Percentiles rank a stretch among this genome's conserved stretches.
phyloP scores from a whole-genome alignment of 768 basidiomycete species.

The Amanita muscaria region DNA sequence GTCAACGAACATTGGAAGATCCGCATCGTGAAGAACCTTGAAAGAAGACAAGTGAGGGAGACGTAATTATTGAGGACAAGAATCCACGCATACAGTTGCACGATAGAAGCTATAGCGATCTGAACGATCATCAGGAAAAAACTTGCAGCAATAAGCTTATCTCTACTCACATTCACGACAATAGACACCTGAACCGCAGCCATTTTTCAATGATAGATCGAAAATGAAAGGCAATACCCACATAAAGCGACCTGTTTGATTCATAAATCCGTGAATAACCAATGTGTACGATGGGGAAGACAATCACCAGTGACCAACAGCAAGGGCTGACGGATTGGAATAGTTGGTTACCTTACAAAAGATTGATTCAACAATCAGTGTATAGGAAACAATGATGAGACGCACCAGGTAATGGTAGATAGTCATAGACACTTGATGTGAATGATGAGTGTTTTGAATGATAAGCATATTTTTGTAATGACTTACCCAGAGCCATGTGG shows the following conservation, averaged over 20 bases:
- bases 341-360: conserved; percentile 27
- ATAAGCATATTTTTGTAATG: neutral
- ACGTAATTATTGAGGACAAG: neutral
- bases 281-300: neutral
- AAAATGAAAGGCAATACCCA: conserved; percentile 12
- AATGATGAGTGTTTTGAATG: neutral
- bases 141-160: conserved; percentile 7
- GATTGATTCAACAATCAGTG: neutral
- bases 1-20: conserved; percentile 23
- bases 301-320: conserved; percentile 27
- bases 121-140: neutral
- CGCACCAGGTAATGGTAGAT: conserved; percentile 32
- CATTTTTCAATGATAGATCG: no score
- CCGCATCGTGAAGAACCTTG: conserved; percentile 25
- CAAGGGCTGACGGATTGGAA: conserved; percentile 25
- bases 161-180: conserved; percentile 17
- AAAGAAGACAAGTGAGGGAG: neutral
- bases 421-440: conserved; percentile 18
- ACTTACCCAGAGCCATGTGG: conserved; percentile 23
- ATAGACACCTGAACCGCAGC: conserved; percentile 18
- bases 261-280: neutral
- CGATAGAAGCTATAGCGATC: conserved; percentile 19
- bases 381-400: neutral
- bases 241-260: conserved; percentile 28
- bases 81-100: conserved; percentile 20